Percentiles rank a stretch among this genome's conserved stretches.
These are phyloP conservation scores for Debaryomyces subglobosus DNA, from an alignment of 1,139 yeast species.

Conservation along the genomic window DNA sequence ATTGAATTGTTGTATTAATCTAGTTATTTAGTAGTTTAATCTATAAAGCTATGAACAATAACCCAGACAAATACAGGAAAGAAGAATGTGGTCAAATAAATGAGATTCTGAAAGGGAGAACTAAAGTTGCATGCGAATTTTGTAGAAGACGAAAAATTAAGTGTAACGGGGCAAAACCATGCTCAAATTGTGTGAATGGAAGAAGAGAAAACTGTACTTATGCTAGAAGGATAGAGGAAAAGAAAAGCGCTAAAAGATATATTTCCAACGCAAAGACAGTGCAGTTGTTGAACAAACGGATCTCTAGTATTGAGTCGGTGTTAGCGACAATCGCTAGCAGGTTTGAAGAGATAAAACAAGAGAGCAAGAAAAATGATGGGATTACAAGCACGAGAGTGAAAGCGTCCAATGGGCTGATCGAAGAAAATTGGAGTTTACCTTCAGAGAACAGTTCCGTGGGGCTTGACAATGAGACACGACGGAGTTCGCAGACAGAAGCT, in stretches of 20 bases:
- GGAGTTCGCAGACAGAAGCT: neutral
- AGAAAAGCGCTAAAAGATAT: neutral
- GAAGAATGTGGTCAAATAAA: neutral
- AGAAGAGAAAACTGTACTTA: constrained; percentile 30
- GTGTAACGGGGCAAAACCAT: constrained; percentile 51
- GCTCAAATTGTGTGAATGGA: constrained; percentile 40
- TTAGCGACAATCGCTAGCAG: neutral
- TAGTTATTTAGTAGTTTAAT: no score
- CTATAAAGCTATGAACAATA: neutral
- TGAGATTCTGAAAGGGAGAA: neutral
- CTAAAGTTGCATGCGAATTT: constrained; percentile 48
- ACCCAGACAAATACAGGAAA: neutral
- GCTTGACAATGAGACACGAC: neutral
- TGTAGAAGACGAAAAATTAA: constrained; percentile 54
- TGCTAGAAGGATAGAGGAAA: neutral
- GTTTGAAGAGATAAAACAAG: neutral
- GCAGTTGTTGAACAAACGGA: neutral
- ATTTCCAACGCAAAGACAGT: neutral
- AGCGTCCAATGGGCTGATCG: neutral
- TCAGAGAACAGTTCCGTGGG: neutral
- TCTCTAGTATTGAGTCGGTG: neutral
- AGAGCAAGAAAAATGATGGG: neutral
- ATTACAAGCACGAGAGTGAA: neutral
- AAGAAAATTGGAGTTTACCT: neutral
- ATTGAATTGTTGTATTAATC: no score